Percentiles rank a stretch among this genome's conserved stretches.
Conservation (phyloP, 805 yeast genomes). For the Saturnispora besseyi region DNA sequence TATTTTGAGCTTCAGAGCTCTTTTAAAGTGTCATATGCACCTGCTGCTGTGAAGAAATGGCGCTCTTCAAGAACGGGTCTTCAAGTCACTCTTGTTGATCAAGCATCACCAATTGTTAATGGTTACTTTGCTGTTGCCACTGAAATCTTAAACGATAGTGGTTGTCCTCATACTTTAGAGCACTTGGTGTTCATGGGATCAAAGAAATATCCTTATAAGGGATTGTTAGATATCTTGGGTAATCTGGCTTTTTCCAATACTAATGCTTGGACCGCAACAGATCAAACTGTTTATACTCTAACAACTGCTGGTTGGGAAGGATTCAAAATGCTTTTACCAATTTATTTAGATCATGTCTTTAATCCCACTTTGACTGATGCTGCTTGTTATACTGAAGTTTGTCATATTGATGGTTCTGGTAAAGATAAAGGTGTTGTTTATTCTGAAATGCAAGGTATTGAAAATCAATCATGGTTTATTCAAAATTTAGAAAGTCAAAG, state of each 20-base stretch:
- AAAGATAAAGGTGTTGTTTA: slow-evolving; percentile 95
- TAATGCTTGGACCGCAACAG: slow-evolving; percentile 96
- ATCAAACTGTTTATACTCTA: slow-evolving; percentile 88
- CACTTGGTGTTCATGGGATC: slow-evolving; percentile 95
- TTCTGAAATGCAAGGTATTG: slow-evolving; percentile 94
- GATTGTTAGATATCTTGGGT: slow-evolving; percentile 79
- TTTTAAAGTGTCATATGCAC: slow-evolving; percentile 68
- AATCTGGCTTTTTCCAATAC: slow-evolving; percentile 77
- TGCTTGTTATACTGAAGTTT: slow-evolving; percentile 90
- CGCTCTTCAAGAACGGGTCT: slow-evolving; percentile 71
- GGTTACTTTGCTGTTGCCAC: slow-evolving; percentile 97
- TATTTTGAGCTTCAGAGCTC: slow-evolving; percentile 36
- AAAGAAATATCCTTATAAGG: slow-evolving; percentile 80
- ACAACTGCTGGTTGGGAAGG: slow-evolving; percentile 97
- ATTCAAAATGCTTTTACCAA: slow-evolving; percentile 72
- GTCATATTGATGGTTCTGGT: slow-evolving; percentile 85
- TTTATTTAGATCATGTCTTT: slow-evolving; percentile 80
- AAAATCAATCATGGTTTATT: slow-evolving; percentile 65
- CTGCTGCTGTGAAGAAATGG: slow-evolving; percentile 67
- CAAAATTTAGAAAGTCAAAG: slow-evolving; percentile 53
- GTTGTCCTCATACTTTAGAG: slow-evolving; percentile 92
- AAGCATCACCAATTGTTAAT: slow-evolving; percentile 78
- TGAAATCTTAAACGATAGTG: slow-evolving; percentile 78
- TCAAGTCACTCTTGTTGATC: slow-evolving; percentile 65
- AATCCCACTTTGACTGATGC: slow-evolving; percentile 82